These are phyloP conservation scores for Begonia fuchsioides DNA, from an alignment of 306 rosid genomes.

Conservation along the genomic window DNA sequence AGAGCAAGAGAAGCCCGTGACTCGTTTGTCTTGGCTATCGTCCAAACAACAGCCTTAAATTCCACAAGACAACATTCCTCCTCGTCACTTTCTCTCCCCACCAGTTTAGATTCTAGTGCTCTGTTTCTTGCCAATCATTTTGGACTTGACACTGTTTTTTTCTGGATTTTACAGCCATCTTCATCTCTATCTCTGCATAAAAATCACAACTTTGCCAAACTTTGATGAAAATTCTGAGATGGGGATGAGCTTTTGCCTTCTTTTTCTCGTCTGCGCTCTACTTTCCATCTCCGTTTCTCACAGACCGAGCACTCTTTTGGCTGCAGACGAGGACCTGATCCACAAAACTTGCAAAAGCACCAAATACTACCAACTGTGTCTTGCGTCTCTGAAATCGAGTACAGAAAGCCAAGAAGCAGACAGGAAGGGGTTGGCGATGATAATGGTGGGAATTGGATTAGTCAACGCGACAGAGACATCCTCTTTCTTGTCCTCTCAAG, in stretches of 20 bases:
- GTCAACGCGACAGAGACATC: conserved; percentile 68
- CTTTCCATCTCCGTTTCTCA: conserved; percentile 5
- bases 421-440: conserved; percentile 50
- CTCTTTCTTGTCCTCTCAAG: conserved; percentile 48
- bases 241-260: conserved; percentile 16
- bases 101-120: too few relatives aligned
- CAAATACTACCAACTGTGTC: conserved; percentile 54
- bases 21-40: too few relatives aligned
- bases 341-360: conserved; percentile 63
- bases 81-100: too few relatives aligned
- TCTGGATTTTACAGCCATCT: too few relatives aligned
- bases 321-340: conserved; percentile 46
- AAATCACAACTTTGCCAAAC: too few relatives aligned
- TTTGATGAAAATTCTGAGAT: conserved; percentile 7
- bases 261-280: conserved; percentile 18
- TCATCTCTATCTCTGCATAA: too few relatives aligned
- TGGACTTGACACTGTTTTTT: too few relatives aligned
- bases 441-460: conserved; percentile 45
- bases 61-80: too few relatives aligned
- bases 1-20: too few relatives aligned
- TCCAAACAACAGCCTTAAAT: too few relatives aligned
- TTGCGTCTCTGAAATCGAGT: conserved; percentile 49
- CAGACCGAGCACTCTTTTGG: conserved; percentile 7
- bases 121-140: too few relatives aligned
- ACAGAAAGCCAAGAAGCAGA: conserved; percentile 51